Base-by-base conservation (phyloP, 768 basidiomycete species). In the Hericium rajendrae region DNA sequence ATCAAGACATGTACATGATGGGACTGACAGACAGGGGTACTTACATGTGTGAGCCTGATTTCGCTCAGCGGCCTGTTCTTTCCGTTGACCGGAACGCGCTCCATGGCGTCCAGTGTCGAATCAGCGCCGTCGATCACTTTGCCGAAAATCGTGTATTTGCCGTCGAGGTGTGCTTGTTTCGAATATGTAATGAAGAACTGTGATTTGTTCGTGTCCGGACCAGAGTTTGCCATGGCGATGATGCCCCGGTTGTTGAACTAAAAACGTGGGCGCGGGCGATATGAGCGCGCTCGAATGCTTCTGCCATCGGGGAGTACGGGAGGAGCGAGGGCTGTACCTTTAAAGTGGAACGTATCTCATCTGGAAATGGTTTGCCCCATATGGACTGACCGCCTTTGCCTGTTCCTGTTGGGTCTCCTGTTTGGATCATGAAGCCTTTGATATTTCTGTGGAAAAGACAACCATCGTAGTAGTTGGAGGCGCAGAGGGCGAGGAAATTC, bases 111-210 rank as follows among this genome's bases (percentile, higher is more conserved):
- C 48, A 99, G 73, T 4, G 94, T 91, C 3, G 91, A 84, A 68
- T 99, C 94, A n/a, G 80, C 81, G 18, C 97, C 97, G 67, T 99
- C 97, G 63, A 99, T 98, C n/a, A 99, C 94, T 76, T 88, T 92
- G 57, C 93, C 95, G 59, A 98, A 85, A 54, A 97, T 97, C 15
- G 92, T 92, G 71, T 90, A 88, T 69, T 97, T 97, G 61, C 86
- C 86, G 67, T 99, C 95, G 15, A 99, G 81, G 69, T 97, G 94
- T 0, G 90, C 73, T 64, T 97, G 95, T 69, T 98, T 98, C 2
- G 87, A 75, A 68, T 97, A 97, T 3, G 91, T 84, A 66, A 94
- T 78, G 68, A 92, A 92, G 69, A 92, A 92, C 68, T 93, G 89
- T 48, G 78, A 86, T 72, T 95, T 97, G 75, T 97, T 99, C 38